Conservation (phyloP, 169 alveolate genomes). For the Cyclospora cayetanensis region DNA sequence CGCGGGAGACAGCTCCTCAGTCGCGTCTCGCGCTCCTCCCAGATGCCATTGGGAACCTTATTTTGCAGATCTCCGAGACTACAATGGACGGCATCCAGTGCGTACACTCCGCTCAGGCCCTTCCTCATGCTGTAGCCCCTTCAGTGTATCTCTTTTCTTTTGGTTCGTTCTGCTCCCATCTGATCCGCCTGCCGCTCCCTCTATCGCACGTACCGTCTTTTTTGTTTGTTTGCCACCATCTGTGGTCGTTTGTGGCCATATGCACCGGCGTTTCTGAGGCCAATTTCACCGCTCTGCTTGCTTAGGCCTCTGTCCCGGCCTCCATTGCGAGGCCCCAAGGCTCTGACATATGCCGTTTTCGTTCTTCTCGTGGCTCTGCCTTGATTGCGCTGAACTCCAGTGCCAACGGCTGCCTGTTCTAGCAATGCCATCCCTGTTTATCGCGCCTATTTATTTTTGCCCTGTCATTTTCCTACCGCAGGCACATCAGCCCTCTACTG, state of each 20-base stretch:
- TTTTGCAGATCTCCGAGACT: neutral
- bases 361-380: too few relatives aligned
- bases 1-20: neutral
- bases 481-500: neutral
- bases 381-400: too few relatives aligned
- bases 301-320: too few relatives aligned
- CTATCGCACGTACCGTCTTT: neutral
- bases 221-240: neutral
- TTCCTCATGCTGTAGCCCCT: neutral
- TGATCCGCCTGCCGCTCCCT: too few relatives aligned
- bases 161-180: neutral
- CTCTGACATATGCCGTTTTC: too few relatives aligned
- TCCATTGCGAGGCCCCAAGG: too few relatives aligned
- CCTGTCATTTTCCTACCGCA: neutral
- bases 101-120: neutral
- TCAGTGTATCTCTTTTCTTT: neutral
- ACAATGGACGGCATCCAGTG: neutral
- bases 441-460: too few relatives aligned
- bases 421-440: too few relatives aligned
- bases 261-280: too few relatives aligned
- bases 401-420: too few relatives aligned
- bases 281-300: too few relatives aligned
- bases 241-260: neutral
- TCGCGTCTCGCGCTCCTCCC: slow-evolving; percentile 1
- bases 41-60: neutral